Conservation (phyloP, 306 rosid genomes). For the Begonia fuchsioides region DNA sequence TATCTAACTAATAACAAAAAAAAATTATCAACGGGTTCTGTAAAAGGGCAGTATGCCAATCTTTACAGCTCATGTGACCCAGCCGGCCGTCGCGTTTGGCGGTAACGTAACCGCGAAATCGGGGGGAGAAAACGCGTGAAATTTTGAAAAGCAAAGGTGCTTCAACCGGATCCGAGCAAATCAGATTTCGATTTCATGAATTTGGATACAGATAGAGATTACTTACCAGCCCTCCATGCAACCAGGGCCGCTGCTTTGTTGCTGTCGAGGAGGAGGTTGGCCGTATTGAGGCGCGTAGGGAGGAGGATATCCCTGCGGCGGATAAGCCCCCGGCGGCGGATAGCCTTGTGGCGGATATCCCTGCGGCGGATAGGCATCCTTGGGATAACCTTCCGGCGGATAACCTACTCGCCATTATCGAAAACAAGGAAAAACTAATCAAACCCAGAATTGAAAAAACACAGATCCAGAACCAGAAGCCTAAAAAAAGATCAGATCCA, state of each 20-base stretch:
- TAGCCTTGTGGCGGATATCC: conserved; percentile 41
- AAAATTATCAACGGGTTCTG: background rate
- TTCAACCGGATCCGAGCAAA: background rate
- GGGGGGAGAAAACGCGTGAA: too few species aligned
- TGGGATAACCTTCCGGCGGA: conserved; percentile 65
- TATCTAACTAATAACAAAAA: background rate
- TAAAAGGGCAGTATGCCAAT: background rate
- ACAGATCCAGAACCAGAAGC: conserved; percentile 7
- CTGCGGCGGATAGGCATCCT: conserved; percentile 64
- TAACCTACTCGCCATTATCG: conserved; percentile 32
- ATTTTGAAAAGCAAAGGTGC: too few species aligned
- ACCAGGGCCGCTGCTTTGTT: conserved; percentile 21
- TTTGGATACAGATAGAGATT: background rate
- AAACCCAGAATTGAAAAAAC: background rate
- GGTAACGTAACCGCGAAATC: background rate
- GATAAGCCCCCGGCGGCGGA: conserved; percentile 54
- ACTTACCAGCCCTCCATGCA: conserved; percentile 69
- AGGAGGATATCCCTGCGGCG: conserved; percentile 25
- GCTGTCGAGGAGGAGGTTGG: conserved; percentile 58
- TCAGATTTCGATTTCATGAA: background rate
- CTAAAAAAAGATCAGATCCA: background rate
- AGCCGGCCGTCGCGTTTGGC: background rate
- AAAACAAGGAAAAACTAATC: background rate
- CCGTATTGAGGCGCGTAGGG: conserved; percentile 69
- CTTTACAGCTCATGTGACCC: background rate